Base-by-base conservation (phyloP, 495 filamentous ascomycete genomes). In the Penicillium fimorum region DNA sequence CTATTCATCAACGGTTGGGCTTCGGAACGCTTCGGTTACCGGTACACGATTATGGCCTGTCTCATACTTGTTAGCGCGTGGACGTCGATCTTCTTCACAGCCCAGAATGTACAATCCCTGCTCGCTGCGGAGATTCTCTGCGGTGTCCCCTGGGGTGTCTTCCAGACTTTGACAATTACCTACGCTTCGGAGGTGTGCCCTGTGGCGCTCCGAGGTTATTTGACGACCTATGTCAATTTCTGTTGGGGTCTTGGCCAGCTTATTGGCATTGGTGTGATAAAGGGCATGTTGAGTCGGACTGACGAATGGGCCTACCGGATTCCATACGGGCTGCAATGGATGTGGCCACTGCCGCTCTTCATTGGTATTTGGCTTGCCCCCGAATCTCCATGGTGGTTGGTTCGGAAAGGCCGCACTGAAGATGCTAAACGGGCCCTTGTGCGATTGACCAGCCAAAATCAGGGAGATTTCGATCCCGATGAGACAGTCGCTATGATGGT, bases 401-500 rank as follows among this genome's bases (percentile, higher is more conserved):
- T 92, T 47, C 82, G 89, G 9, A 86, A 81, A 61, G 88, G 86
- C 5, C 80, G 78, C 30, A 76, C 82, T 15, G 82, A 87, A 12
- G 80, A 88, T 35, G 90, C 90, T 5, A 90, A 89, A 66, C 70
- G 74, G 12, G 75, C 87, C 6, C 73, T 94, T 29, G 75, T 82
- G 18, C 86, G 89, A 17, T 71, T 94, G 46, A 89, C 84, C 42
- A 87, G 78, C 60, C 53, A 71, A 12, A 74, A 79, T 24, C 57
- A 53, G 12, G 74, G 78, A 0, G 76, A 85, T 24, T 89, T 92
- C 57, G 79, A 92, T 58, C 75, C 84, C 3, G 84, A 89, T 59
- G 87, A 94, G 70, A 90, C 87, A 0, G 76, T 94, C 38, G 79
- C 87, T 45, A 91, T 92, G 88, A 92, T 92, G 87, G 84, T 89